A percentile compares a stretch with the other conserved stretches of the same genome.
Evolutionary conservation across 2,329 filamentous ascomycete species (phyloP).

Genomic region (Colletotrichum liriopes): DNA sequence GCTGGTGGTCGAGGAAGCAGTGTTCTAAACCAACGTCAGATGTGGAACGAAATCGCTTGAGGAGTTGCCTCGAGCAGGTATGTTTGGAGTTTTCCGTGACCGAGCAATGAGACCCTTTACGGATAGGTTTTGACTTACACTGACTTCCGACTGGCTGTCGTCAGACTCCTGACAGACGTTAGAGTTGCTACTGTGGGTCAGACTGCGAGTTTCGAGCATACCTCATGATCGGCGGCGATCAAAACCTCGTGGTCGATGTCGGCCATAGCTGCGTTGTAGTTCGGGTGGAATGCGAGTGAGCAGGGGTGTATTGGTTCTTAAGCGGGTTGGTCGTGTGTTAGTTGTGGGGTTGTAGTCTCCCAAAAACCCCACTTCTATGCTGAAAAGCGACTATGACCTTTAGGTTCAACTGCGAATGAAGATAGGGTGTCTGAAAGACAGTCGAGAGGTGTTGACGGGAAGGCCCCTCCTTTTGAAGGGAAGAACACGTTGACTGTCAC

Average conservation of each 20-base stretch:
- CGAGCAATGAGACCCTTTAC: neutral
- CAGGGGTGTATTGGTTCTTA: neutral
- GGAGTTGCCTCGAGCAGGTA: too few species aligned
- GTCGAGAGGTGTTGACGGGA: neutral
- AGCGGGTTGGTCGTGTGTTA: too few species aligned
- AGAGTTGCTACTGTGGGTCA: neutral
- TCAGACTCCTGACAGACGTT: neutral
- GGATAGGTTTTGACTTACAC: neutral
- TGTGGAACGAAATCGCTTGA: too few species aligned
- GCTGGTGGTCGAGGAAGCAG: neutral
- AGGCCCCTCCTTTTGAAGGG: neutral
- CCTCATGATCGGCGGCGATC: neutral
- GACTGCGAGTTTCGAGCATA: neutral
- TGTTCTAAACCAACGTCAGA: neutral
- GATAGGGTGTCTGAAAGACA: neutral
- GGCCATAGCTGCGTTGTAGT: neutral
- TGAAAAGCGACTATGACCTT: neutral
- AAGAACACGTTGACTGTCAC: neutral
- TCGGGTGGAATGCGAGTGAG: too few species aligned
- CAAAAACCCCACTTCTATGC: neutral
- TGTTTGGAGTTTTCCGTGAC: neutral
- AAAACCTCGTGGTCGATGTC: conserved; percentile 4
- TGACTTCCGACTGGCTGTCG: neutral
- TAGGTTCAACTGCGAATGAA: neutral
- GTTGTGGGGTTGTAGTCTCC: neutral